These are phyloP conservation scores for Claviceps fusiformis DNA, from an alignment of 2,329 filamentous ascomycete species.

Conservation along the genomic window DNA sequence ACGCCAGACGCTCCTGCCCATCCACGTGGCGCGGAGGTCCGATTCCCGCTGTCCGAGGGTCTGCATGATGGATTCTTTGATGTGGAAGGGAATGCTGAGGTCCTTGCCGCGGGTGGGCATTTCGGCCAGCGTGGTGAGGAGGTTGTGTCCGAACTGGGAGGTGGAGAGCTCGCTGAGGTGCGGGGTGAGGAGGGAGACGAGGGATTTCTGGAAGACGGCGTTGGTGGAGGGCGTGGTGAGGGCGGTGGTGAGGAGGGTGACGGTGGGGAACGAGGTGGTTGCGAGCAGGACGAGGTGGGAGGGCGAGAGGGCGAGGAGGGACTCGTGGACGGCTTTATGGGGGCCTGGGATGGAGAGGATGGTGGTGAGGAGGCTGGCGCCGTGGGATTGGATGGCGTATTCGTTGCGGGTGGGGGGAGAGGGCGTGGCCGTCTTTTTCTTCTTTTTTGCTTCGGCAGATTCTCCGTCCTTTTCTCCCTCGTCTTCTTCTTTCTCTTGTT, in stretches of 20 bases:
- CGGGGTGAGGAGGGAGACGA: slow-evolving; percentile 34
- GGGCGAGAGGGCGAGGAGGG: slow-evolving; percentile 46
- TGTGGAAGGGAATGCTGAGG: slow-evolving; percentile 39
- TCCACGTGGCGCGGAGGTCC: slow-evolving; percentile 37
- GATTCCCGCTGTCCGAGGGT: slow-evolving; percentile 33
- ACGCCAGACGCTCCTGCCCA: slow-evolving; percentile 43
- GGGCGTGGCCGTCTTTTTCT: slow-evolving; percentile 13
- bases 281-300: slow-evolving; percentile 51
- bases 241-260: slow-evolving; percentile 36
- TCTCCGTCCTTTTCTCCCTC: not conserved
- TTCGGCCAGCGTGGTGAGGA: slow-evolving; percentile 34
- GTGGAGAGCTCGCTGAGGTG: slow-evolving; percentile 31
- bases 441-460: slow-evolving; percentile 20
- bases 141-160: slow-evolving; percentile 37
- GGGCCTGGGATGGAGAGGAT: slow-evolving; percentile 67
- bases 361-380: slow-evolving; percentile 65
- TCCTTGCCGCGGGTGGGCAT: slow-evolving; percentile 36
- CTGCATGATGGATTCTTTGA: slow-evolving; percentile 42
- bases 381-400: slow-evolving; percentile 48
- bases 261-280: slow-evolving; percentile 34
- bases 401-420: slow-evolving; percentile 37
- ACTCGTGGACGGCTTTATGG: slow-evolving; percentile 57
- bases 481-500: not conserved
- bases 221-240: slow-evolving; percentile 33
- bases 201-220: slow-evolving; percentile 41